Evolutionary conservation across 352 stramenopile species (phyloP), one percentile per base, ranked within the genome.

Genomic region (Elongisporangium anandrum): DNA sequence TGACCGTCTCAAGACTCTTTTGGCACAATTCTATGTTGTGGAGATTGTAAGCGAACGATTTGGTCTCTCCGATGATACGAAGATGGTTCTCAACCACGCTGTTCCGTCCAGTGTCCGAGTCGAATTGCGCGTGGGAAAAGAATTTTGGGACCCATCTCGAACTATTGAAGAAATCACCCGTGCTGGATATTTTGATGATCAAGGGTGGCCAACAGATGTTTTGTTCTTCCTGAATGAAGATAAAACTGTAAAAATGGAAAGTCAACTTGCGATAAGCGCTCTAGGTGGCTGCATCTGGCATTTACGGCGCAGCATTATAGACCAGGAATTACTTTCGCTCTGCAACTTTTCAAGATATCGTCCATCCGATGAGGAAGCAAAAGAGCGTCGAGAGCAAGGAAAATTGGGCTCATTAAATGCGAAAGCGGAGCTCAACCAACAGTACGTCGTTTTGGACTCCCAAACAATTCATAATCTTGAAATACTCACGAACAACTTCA

Each of bases 391-490:
- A 57, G 67, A 72, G 17, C 66, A 62, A 16, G 21, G 41, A 51
- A 17, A 16, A 6, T 38, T 52, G 22, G 61, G 65, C 19, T 20
- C 75, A 26, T 59, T 54, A 29, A 64, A 60, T 52, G 61, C 73
- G 2, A 79, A 77, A 41, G 63, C 66, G 1, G 85, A 91, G 24
- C 56, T 95, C 22, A 82, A 78, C 17, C 85, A 95, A 59, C 83
- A 92, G 23, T 95, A 92, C 61, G 85, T 99, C 67, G 86, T 98
- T 16, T 60, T 99, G 22, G 97, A 99, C 66, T 97, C 94, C 13
- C 96, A 97, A 34, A 99, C 97, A 6, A 87, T 99, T 20, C 82
- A 96, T 34, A 99, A 99, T 64, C 79, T 99, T 12, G 97, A 99
- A 72, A 81, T 98, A 17, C 69, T 98, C 15, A 77, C 66, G 15